Percentiles rank a stretch among this genome's conserved stretches.
phyloP scores from a whole-genome alignment of 2,329 filamentous ascomycete genomes.

The Colletotrichum coccodes region DNA sequence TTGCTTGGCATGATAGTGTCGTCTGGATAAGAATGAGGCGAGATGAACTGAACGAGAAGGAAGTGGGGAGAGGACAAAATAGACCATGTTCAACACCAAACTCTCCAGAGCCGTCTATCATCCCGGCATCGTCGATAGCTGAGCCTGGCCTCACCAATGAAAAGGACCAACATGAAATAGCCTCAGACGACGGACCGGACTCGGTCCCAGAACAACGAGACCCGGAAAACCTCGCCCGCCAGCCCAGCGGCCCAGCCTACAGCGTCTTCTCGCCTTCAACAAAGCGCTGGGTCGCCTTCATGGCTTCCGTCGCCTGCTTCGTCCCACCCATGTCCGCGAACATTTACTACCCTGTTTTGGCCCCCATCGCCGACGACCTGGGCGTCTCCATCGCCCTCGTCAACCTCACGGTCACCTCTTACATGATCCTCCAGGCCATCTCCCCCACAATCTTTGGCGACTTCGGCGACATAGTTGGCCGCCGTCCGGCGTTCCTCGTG shows the following conservation, averaged over 20 bases:
- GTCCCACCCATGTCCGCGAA: conserved; percentile 70
- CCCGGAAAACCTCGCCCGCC: conserved; percentile 42
- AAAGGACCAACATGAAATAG: conserved; percentile 4
- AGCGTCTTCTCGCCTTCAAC: conserved; percentile 48
- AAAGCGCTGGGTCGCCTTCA: conserved; percentile 62
- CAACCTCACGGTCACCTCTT: conserved; percentile 66
- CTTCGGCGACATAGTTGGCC: conserved; percentile 68
- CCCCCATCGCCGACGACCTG: conserved; percentile 51
- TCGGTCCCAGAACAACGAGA: conserved; percentile 15
- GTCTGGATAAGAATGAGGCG: not conserved
- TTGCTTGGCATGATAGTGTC: not conserved
- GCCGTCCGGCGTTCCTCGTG: conserved; percentile 70
- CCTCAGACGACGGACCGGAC: not conserved
- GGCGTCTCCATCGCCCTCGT: conserved; percentile 51
- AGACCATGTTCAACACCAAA: not conserved
- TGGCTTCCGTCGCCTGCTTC: conserved; percentile 64
- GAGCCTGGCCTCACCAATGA: not conserved
- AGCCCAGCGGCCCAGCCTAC: conserved; percentile 47
- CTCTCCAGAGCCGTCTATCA: not conserved
- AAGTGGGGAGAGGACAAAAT: not conserved
- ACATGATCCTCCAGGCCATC: conserved; percentile 72
- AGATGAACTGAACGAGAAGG: not conserved
- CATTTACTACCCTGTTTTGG: conserved; percentile 60
- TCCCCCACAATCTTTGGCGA: conserved; percentile 70
- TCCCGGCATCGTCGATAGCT: not conserved